Evolutionary conservation across 768 basidiomycete species (phyloP), one percentile per base, ranked within the genome.

Genomic region (Psilocybe azurescens): DNA sequence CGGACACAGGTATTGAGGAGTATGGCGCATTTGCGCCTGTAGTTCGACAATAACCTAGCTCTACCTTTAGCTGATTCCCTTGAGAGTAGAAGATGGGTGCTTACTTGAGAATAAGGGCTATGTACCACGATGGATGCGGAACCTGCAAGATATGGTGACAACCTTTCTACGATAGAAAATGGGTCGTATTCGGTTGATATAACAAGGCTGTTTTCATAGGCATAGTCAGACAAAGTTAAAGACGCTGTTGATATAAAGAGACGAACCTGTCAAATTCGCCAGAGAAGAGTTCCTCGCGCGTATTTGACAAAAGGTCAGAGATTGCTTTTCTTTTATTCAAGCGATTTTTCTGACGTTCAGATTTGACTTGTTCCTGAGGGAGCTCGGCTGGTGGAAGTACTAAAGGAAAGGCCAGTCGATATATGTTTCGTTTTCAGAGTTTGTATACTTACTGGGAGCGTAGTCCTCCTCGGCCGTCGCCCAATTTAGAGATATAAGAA

Each of bases 251-350:
- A 53, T 13, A 11, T 11, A 46, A 59, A 48, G 20, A 39, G 7
- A 62, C 87, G 66, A 65, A 95, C 92, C 89, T 90, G 60, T 99
- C 95, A 74, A 95, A 99, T 67, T 89, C 92, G 20, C 95, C 97
- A 1, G 78, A 73, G 69, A 95, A 95, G 3, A 96, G 79, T 56
- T 97, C 95, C 59, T 92, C 86, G 36, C 96, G 83, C 18, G 86
- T 86, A 46, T 73, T 80, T 58, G 80, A 78, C 9, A 97, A 75
- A 36, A 82, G 71, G 39, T 91, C 86, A 3, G 85, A 80, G n/a
- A 87, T 84, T 3, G 78, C 80, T 72, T 90, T 94, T 48, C 95
- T 88, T 74, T 94, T 95, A 67, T 86, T 86, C 18, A 93, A 74
- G 30, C 93, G 84, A 32, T 79, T 69, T 66, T 86, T 89, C 71